phyloP scores from a whole-genome alignment of 2,329 filamentous ascomycete species.

The Colletotrichum tanaceti region DNA sequence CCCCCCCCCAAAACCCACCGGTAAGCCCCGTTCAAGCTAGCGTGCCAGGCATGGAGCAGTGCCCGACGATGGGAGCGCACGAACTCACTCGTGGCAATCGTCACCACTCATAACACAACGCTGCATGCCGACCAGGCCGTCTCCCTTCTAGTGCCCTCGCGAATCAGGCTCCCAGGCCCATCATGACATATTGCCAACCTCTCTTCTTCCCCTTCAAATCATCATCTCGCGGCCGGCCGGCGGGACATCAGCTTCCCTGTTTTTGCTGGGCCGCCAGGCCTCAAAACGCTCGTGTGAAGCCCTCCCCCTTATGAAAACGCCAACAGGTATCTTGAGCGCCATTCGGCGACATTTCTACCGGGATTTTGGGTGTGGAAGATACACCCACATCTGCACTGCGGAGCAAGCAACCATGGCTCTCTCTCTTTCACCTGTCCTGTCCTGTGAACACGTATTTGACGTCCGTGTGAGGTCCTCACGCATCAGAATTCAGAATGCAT shows the following conservation, averaged over 20 bases:
- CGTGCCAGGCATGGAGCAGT: no score
- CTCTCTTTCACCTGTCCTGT: not conserved
- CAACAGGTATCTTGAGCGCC: no score
- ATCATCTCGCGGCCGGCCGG: no score
- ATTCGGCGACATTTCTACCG: not conserved
- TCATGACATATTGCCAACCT: not conserved
- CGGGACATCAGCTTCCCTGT: no score
- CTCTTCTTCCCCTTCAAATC: no score
- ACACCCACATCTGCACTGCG: not conserved
- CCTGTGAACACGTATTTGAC: not conserved
- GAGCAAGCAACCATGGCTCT: not conserved
- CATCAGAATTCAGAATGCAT: slow-evolving; percentile 10
- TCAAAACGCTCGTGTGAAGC: no score
- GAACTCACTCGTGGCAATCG: not conserved
- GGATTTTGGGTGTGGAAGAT: not conserved
- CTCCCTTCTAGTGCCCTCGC: not conserved
- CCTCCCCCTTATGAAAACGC: no score
- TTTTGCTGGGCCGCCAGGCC: no score
- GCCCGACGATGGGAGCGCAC: no score
- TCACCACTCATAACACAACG: not conserved
- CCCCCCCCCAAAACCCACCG: no score
- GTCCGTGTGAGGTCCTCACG: not conserved
- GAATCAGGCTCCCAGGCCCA: not conserved
- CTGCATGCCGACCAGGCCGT: not conserved
- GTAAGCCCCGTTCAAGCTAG: no score